phyloP scores from a whole-genome alignment of 495 filamentous ascomycete genomes.

The Lineolata rhizophorae region DNA sequence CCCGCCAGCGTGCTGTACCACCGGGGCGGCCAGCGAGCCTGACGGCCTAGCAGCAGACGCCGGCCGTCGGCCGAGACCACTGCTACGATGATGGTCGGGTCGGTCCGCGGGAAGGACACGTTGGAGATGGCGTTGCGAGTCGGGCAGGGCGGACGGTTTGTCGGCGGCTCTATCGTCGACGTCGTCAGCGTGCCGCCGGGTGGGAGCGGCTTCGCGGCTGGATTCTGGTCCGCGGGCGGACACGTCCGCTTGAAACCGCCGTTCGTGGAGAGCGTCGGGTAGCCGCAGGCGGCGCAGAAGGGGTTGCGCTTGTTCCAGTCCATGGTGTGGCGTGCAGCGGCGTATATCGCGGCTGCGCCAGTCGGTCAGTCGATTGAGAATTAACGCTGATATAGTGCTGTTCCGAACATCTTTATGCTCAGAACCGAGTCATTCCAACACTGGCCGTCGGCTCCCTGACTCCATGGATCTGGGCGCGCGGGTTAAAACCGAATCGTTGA shows the following conservation, averaged over 20 bases:
- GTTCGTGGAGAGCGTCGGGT: slow-evolving; percentile 65
- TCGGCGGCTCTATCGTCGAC: slow-evolving; percentile 16
- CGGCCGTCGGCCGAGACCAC: slow-evolving; percentile 54
- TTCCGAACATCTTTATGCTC: not conserved
- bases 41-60: slow-evolving; percentile 63
- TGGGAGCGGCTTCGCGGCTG: too few species aligned
- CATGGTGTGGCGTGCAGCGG: slow-evolving; percentile 67
- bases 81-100: slow-evolving; percentile 90
- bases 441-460: too few species aligned
- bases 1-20: slow-evolving; percentile 88
- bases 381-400: not conserved
- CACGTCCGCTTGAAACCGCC: slow-evolving; percentile 82
- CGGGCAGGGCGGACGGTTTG: slow-evolving; percentile 39
- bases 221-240: slow-evolving; percentile 51
- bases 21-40: slow-evolving; percentile 56
- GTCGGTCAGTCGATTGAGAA: not conserved
- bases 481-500: too few species aligned
- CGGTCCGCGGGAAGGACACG: slow-evolving; percentile 78
- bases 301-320: slow-evolving; percentile 92
- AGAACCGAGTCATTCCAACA: too few species aligned
- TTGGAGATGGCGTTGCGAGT: slow-evolving; percentile 62
- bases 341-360: slow-evolving; percentile 58
- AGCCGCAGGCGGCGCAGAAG: slow-evolving; percentile 76
- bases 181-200: slow-evolving; percentile 18
- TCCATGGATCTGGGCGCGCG: too few species aligned